These are phyloP conservation scores for Coemansia linderi DNA, from an alignment of 371 early-diverging fungal species.

Conservation along the genomic window DNA sequence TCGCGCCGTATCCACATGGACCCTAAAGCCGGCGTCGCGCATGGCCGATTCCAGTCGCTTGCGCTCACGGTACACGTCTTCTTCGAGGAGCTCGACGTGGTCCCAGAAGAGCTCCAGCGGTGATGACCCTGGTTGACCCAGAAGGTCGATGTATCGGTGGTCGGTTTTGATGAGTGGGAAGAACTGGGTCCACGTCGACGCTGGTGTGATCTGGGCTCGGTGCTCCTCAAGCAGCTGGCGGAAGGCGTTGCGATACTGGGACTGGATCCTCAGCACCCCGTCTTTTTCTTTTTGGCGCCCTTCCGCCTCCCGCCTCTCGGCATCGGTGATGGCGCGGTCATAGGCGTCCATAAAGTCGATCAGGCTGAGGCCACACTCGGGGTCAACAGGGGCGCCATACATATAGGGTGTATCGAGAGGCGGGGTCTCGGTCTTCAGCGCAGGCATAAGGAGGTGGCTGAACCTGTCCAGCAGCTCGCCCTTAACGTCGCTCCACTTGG, in stretches of 20 bases:
- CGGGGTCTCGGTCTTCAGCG: constrained; percentile 5
- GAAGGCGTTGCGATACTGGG: constrained; percentile 29
- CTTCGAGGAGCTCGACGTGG: constrained; percentile 76
- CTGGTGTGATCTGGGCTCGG: constrained; percentile 62
- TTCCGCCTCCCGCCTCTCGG: constrained; percentile 65
- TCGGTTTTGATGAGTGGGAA: constrained; percentile 75
- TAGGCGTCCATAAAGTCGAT: constrained; percentile 78
- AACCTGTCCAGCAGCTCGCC: constrained; percentile 19
- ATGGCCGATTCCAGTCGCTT: constrained; percentile 61
- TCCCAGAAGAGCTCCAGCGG: constrained; percentile 94
- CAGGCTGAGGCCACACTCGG: constrained; percentile 73
- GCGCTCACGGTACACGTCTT: constrained; percentile 69
- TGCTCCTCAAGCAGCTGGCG: constrained; percentile 65
- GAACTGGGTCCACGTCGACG: constrained; percentile 82
- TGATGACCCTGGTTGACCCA: constrained; percentile 82
- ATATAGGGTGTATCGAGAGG: constrained; percentile 17
- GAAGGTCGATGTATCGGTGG: constrained; percentile 66
- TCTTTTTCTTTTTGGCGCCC: constrained; percentile 35
- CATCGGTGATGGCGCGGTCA: constrained; percentile 71
- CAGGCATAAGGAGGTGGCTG: constrained; percentile 33
- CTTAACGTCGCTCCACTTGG: constrained; percentile 32
- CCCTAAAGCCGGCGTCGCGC: constrained; percentile 27
- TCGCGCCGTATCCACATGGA: constrained; percentile 26
- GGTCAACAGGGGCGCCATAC: constrained; percentile 26
- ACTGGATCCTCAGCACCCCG: constrained; percentile 15